Percentiles rank a stretch among this genome's conserved stretches.
These are phyloP conservation scores for Lactarius hatsudake DNA, from an alignment of 768 basidiomycete species.

Conservation along the genomic window DNA sequence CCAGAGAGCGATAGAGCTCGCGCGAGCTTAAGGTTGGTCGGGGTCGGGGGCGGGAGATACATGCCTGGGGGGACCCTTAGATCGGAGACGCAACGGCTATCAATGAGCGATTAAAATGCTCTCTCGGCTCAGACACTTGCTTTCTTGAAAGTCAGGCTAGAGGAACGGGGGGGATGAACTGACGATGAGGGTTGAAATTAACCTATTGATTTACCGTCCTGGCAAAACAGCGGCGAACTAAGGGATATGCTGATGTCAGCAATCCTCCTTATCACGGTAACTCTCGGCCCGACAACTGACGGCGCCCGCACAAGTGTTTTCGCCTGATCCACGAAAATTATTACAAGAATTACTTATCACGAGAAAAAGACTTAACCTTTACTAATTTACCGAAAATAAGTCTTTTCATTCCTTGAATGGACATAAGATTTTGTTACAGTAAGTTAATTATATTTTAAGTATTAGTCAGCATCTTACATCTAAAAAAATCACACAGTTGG, in stretches of 20 bases:
- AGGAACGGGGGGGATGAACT: not conserved
- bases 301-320: not conserved
- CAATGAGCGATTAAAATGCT: not conserved
- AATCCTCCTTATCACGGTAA: conserved; percentile 9
- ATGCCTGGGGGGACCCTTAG: conserved; percentile 3
- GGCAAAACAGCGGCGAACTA: conserved; percentile 9
- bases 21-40: not conserved
- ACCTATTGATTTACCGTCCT: conserved; percentile 1
- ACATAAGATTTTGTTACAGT: not conserved
- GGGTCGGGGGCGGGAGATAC: conserved; percentile 3
- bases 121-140: not conserved
- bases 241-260: conserved; percentile 11
- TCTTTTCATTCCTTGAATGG: not conserved
- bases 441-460: not conserved
- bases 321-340: too few species aligned
- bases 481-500: too few species aligned
- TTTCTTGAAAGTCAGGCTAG: not conserved
- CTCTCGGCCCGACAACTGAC: not conserved
- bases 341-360: too few species aligned
- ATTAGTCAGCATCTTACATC: too few species aligned
- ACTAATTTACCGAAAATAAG: too few species aligned
- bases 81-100: not conserved
- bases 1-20: not conserved
- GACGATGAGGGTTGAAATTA: conserved; percentile 21
- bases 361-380: too few species aligned